Evolutionary conservation across 805 yeast species (phyloP), one percentile per base, ranked within the genome.

Genomic region (Candida dajiaensis): DNA sequence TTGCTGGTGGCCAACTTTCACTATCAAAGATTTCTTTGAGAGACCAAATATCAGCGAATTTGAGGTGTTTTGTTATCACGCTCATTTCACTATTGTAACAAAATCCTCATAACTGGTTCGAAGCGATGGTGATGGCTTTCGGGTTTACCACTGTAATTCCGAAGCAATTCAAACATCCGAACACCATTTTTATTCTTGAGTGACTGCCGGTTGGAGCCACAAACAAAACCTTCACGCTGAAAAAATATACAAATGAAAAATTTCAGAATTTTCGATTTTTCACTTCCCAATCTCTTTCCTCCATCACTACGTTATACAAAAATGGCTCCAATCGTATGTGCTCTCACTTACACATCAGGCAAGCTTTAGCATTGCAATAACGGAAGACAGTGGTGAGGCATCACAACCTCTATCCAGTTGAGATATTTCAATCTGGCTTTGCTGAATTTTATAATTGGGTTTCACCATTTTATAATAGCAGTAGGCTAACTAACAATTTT

Each of bases 241-340:
- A n/a, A 26, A 15, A 15, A 15, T n/a, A 15, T 37, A 22, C 19
- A 23, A 43, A 19, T 38, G 39, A 43, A 43, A 39, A 43, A 43
- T 28, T 29, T 28, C 44, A 15, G 40, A 13, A 29, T 29, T 36
- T 38, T 33, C 11, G 9, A 36, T 6, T 19, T 16, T 13, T 18
- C 25, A 22, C 22, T 20, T 12, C 7, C 9, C 22, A 6, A 22
- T 21, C 20, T 25, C 16, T 13, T 28, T 26, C 12, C 16, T 28
- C 11, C 20, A n/a, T 12, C n/a, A 19, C 31, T 42, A 40, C 6
- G 31, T 20, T 41, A 15, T 41, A 31, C 31, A 60, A 72, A 63
- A 78, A 85, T 86, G 95, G 95, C 95, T 82, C 95, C 95, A 83
- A 84, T 82, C 74, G 94, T 85, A 85, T 74, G 94, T 85, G 3